Conservation (phyloP, 176 grass and related monocot genomes). For the Triticum dicoccoides region DNA sequence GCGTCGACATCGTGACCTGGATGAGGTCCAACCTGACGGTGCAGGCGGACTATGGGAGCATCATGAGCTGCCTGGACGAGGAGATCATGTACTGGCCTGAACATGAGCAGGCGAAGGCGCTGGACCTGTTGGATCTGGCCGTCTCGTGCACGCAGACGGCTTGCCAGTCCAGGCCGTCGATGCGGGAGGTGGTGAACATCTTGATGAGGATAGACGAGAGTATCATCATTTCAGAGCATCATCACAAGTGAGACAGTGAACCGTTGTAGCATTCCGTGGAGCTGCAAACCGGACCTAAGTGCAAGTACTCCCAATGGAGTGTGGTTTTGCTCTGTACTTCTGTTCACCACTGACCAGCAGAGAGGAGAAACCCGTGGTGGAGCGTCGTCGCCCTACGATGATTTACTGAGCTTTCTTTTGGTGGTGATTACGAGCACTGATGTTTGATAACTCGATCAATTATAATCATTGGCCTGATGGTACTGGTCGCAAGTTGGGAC, state of each 20-base stretch:
- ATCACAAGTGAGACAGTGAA: background rate
- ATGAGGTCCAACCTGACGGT: slow-evolving; percentile 41
- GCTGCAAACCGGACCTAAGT: background rate
- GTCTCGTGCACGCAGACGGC: slow-evolving; percentile 42
- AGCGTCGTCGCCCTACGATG: no score
- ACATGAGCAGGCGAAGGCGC: slow-evolving; percentile 38
- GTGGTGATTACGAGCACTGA: no score
- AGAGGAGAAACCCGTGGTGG: slow-evolving; percentile 26
- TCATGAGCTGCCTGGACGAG: slow-evolving; percentile 37
- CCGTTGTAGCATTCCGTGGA: background rate
- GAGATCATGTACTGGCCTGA: slow-evolving; percentile 53
- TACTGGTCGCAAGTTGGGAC: no score
- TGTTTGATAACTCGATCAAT: no score
- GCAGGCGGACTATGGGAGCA: background rate
- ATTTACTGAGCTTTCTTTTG: no score
- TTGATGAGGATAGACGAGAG: slow-evolving; percentile 29
- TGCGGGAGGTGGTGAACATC: slow-evolving; percentile 53
- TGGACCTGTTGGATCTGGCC: slow-evolving; percentile 44
- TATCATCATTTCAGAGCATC: background rate
- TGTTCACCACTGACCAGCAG: no score
- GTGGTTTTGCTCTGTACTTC: no score
- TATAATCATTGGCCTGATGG: no score
- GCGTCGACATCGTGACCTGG: slow-evolving; percentile 59
- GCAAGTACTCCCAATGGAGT: background rate
- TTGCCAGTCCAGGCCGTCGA: slow-evolving; percentile 53